Evolutionary conservation across 352 stramenopile species (phyloP), one percentile per base, ranked within the genome.

Genomic region (Phytophthora citricola): DNA sequence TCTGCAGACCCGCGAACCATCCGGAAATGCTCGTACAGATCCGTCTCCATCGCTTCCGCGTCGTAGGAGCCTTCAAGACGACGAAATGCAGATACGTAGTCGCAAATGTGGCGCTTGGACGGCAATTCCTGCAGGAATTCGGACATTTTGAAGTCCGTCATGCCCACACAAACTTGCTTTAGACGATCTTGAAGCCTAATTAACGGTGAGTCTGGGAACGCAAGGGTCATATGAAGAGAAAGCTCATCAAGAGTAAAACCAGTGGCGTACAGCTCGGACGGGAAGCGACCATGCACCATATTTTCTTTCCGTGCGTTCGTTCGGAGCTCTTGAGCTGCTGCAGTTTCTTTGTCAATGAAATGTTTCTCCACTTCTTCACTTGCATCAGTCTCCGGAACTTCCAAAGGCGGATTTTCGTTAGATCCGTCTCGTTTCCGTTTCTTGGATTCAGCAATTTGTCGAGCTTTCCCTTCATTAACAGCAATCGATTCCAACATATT

Each of bases 61-160:
- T 93, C 79, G 43, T 91, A 92, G 0, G 67, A 79, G 0, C 81
- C 78, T 27, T 92, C 78, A 24, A 64, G 63, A 1, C 71, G 71
- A 17, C 80, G 73, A 52, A 95, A 95, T 4, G 53, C 53, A 4
- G 49, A 61, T 0, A 80, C 69, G 34, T 98, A 98, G 17, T 75
- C 75, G 24, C 96, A 90, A 29, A 98, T 83, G 31, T 98, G 89
- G 3, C 88, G 90, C 62, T 98, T 98, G 0, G 91, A 96, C 1
- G 93, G 93, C 4, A 98, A 61, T 69, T 98, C 93, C 29, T 95
- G 77, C 2, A 97, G 76, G 39, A 98, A 72, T 55, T 98, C 92
- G 2, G 65, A 58, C 52, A 93, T 47, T 62, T 98, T 98, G 24
- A 98, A 87, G 11, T 85, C 69, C 0, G 92, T 97, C 81, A 97